phyloP scores from a whole-genome alignment of 495 filamentous ascomycete species.

The Hyaloscypha variabilis region DNA sequence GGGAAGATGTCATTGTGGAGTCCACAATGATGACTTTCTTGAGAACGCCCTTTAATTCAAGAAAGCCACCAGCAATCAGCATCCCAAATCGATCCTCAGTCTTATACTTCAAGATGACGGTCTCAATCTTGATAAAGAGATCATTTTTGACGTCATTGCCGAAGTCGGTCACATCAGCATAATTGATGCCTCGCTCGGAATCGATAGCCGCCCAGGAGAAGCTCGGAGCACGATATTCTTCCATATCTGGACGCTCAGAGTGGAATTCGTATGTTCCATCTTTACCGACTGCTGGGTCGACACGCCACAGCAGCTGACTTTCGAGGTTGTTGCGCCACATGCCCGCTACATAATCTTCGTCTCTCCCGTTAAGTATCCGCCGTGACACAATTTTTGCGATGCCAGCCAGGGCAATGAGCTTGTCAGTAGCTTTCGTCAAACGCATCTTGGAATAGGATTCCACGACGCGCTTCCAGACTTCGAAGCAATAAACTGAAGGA shows the following conservation, averaged over 20 bases:
- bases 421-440: conserved; percentile 13
- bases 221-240: conserved; percentile 18
- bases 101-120: conserved; percentile 13
- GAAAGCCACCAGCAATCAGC: conserved; percentile 6
- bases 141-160: conserved; percentile 1
- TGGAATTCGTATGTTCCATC: too few relatives aligned
- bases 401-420: conserved; percentile 7
- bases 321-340: conserved; percentile 20
- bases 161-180: conserved; percentile 11
- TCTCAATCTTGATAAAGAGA: conserved; percentile 8
- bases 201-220: conserved; percentile 24
- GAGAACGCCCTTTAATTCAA: conserved; percentile 5
- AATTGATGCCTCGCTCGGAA: conserved; percentile 10
- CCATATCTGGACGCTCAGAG: too few relatives aligned
- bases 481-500: conserved; percentile 14
- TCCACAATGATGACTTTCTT: conserved; percentile 9
- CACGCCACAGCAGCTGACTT: conserved; percentile 24
- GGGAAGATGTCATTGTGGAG: conserved; percentile 1
- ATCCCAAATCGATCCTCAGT: conserved; percentile 11
- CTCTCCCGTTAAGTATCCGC: conserved; percentile 1
- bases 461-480: conserved; percentile 1
- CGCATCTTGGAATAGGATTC: conserved; percentile 10
- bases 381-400: conserved; percentile 7
- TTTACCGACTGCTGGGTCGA: neutral
- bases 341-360: conserved; percentile 13